Base-by-base conservation (phyloP, 352 stramenopile species). In the Pelagophyceae sp. region DNA sequence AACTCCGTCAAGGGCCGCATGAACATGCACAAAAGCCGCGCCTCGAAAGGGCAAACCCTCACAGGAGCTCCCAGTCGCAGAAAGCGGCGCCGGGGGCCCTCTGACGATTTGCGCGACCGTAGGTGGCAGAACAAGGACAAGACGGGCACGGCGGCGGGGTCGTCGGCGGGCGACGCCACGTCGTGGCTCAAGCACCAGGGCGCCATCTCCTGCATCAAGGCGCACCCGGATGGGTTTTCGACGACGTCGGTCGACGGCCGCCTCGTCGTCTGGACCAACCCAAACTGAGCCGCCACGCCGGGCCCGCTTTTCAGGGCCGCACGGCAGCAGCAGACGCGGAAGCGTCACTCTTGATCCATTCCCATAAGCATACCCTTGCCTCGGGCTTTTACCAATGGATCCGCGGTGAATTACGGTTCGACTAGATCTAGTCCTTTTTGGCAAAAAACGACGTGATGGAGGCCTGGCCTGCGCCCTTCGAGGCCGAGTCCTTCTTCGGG, bases 181-280 rank as follows among this genome's bases (percentile, higher is more conserved):
- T 31, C 67, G 17, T 74, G 67, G 67, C 33, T 58, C 35, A 51
- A 79, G 76, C 84, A 87, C 75, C 72, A 82, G 38, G 80, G 80
- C 72, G 35, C 80, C 38, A 86, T 87, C 71, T 83, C 79, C 75
- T 77, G 76, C 40, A 78, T 87, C 45, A 32, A 40, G 29, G n/a
- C 19, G 37, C 1, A 19, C 33, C 17, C 3, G 6, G 38, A 69
- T 0, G 37, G n/a, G 45, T 75, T 84, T 51, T 83, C 79, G 20
- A 82, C 81, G 27, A 72, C 76, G 25, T 72, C 67, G 6, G 54
- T 61, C 23, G 81, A 84, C 70, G 81, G 81, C 45, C 45, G 72
- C 54, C 54, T 84, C 35, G 74, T 82, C 29, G 27, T 82, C 31
- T 84, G 81, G 81, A n/a, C n/a, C n/a, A n/a, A n/a, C n/a, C n/a